These are phyloP conservation scores for Hypoxylon sp. DNA, from an alignment of 2,329 filamentous ascomycete genomes.

Conservation along the genomic window DNA sequence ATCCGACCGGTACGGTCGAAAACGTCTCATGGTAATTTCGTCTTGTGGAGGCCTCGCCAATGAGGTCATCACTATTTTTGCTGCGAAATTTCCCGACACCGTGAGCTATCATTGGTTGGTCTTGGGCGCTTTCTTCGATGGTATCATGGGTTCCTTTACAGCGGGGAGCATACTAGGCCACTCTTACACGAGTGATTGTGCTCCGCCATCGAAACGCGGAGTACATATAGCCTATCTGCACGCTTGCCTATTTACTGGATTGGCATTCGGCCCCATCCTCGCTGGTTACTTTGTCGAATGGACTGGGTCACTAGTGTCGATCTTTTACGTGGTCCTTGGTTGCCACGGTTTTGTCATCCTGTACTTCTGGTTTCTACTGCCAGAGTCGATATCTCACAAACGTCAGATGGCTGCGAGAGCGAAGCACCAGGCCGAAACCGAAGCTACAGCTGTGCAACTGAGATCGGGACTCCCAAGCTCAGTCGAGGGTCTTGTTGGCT, in stretches of 20 bases:
- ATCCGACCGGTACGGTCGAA: constrained; percentile 89
- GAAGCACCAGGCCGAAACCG: constrained; percentile 69
- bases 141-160: constrained; percentile 89
- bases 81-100: constrained; percentile 79
- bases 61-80: constrained; percentile 84
- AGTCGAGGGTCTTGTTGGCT: constrained; percentile 39
- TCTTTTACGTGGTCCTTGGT: constrained; percentile 85
- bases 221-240: constrained; percentile 93
- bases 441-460: constrained; percentile 55
- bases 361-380: constrained; percentile 79
- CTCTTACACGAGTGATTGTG: constrained; percentile 92
- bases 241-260: constrained; percentile 88
- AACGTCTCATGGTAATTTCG: constrained; percentile 78
- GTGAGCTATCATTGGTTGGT: constrained; percentile 86
- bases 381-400: constrained; percentile 85
- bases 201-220: constrained; percentile 81
- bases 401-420: constrained; percentile 80
- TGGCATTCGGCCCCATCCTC: constrained; percentile 87
- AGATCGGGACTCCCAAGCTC: constrained; percentile 45
- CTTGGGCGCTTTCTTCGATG: constrained; percentile 83
- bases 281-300: constrained; percentile 84
- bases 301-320: constrained; percentile 81
- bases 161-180: constrained; percentile 82
- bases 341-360: constrained; percentile 82
- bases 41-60: constrained; percentile 80